Conservation (phyloP, 768 basidiomycete genomes). For the Boletus rufocinnamomeus region DNA sequence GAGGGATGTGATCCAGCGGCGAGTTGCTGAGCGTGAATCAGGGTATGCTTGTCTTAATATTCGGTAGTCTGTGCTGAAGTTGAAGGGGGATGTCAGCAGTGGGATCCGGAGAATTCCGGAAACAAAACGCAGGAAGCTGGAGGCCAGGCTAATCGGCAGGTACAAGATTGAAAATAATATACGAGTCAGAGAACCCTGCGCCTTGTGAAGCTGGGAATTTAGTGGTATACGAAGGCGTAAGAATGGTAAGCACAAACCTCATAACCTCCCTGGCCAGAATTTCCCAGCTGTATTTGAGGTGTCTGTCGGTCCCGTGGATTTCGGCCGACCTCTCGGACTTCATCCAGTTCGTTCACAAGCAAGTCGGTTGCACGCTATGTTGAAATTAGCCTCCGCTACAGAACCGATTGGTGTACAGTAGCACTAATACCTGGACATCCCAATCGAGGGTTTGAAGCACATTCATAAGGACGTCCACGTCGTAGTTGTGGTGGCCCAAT, state of each 20-base stretch:
- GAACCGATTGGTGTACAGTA: neutral
- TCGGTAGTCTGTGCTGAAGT: conserved; percentile 43
- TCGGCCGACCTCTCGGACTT: neutral
- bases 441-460: neutral
- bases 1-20: conserved; percentile 76
- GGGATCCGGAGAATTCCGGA: conserved; percentile 69
- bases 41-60: conserved; percentile 38
- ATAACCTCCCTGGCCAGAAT: conserved; percentile 1
- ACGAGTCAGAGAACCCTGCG: conserved; percentile 11
- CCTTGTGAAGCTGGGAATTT: neutral
- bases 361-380: neutral
- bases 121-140: conserved; percentile 56
- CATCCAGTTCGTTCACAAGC: neutral
- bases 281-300: neutral
- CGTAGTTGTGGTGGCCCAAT: neutral
- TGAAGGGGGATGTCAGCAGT: conserved; percentile 57
- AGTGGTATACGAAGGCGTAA: neutral
- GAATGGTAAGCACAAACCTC: conserved; percentile 6
- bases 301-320: neutral
- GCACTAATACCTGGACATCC: neutral
- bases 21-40: conserved; percentile 56
- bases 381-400: neutral
- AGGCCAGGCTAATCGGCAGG: conserved; percentile 54
- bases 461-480: neutral
- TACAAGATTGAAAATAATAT: conserved; percentile 44